Evolutionary conservation across 441 rosid species (phyloP), one percentile per base, ranked within the genome.

Genomic region (Euphorbia celastroides): DNA sequence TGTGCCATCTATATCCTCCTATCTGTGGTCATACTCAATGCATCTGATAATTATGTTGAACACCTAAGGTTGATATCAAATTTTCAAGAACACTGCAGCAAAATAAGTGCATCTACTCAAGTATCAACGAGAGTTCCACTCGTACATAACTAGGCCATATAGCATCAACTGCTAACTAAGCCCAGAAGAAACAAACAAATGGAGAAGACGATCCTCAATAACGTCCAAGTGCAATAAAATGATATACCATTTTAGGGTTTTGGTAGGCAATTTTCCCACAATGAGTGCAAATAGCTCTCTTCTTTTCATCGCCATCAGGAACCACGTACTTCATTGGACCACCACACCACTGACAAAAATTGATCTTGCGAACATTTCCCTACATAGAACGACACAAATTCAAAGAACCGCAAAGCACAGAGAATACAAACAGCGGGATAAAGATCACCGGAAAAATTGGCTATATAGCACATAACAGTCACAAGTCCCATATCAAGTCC

Each of bases 301-400:
- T 64, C 78, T 86, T 93, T 83, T 93, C 96, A 74, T 93, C 98
- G 44, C 97, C 97, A 42, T 85, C 80, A 44, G 97, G 98, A 36
- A 90, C 78, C 64, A 81, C 98, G 74, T 90, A 87, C 78, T 90
- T 93, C 17, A 90, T 87, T 20, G 83, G 78, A 44, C 92, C 96
- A 66, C 98, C 97, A 80, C 98, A 93, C 96, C 89, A 89, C 78
- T 90, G 98, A 75, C 98, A 93, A 72, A 90, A 93, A 65, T 84
- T 89, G 70, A 89, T 86, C 82, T 74, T 90, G 42, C 78, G 82
- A 23, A 58, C 86, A 76, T 75, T 84, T 0, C 85, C 92, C 98
- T 93, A 78, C 55, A 62, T 44, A 41, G 10, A 60, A 74, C 48
- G 57, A 67, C 26, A 67, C 7, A 57, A 51, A 57, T 48, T 72